These are phyloP conservation scores for Citrus hindsii DNA, from an alignment of 345 rosid genomes.

Conservation along the genomic window DNA sequence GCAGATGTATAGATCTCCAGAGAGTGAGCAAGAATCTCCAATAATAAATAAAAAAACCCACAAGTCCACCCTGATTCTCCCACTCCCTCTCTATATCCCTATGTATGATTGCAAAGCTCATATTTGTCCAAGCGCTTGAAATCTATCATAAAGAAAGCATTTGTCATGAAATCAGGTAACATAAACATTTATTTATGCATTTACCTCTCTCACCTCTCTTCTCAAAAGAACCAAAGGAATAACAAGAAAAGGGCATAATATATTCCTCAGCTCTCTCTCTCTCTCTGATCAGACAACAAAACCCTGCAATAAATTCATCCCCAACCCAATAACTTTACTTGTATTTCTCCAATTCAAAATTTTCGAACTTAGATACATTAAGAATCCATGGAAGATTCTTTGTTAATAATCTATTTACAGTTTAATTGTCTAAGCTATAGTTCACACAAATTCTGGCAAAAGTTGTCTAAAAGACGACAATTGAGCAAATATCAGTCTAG, in stretches of 20 bases:
- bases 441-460: background rate
- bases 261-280: background rate
- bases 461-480: background rate
- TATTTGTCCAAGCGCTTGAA: slow-evolving; percentile 90
- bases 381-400: background rate
- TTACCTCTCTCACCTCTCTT: slow-evolving; percentile 55
- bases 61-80: slow-evolving; percentile 77
- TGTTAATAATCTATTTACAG: background rate
- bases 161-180: slow-evolving; percentile 68
- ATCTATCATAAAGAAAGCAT: slow-evolving; percentile 96
- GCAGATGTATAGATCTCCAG: slow-evolving; percentile 54
- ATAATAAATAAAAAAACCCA: slow-evolving; percentile 47
- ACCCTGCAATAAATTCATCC: background rate
- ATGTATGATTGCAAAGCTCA: slow-evolving; percentile 93
- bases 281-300: background rate
- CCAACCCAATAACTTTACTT: background rate
- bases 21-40: slow-evolving; percentile 81
- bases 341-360: background rate
- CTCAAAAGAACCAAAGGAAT: slow-evolving; percentile 11
- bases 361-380: background rate
- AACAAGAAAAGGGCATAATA: background rate
- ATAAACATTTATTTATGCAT: slow-evolving; percentile 48
- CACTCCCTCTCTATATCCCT: slow-evolving; percentile 89
- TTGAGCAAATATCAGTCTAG: background rate
- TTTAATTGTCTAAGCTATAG: background rate